phyloP scores from a whole-genome alignment of 1,284 basidiomycete species.

The Caloboletus firmus region DNA sequence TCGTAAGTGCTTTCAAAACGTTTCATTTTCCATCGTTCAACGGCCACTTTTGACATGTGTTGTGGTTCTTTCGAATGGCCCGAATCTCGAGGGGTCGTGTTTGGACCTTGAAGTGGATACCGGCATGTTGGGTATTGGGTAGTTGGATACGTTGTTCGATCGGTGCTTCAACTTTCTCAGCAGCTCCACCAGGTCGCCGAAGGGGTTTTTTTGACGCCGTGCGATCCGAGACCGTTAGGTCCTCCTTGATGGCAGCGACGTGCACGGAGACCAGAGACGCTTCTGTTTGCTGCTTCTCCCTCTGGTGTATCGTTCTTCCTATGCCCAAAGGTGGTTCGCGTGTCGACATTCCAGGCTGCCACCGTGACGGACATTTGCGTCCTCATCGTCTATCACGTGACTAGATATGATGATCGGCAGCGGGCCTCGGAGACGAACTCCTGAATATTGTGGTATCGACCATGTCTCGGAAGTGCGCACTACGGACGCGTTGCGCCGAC shows the following conservation, averaged over 20 bases:
- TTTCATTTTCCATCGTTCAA: neutral
- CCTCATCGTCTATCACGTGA: neutral
- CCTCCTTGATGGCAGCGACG: neutral
- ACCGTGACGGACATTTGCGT: neutral
- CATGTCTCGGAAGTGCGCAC: neutral
- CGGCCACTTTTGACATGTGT: neutral
- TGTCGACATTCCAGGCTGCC: neutral
- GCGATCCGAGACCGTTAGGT: neutral
- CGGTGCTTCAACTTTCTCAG: neutral
- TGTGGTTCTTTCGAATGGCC: neutral
- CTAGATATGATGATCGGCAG: neutral
- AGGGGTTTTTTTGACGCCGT: neutral
- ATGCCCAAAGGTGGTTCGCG: neutral
- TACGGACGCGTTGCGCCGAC: neutral
- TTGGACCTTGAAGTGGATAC: neutral
- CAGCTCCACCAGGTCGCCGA: neutral
- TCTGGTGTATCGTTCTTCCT: neutral
- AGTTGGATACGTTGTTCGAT: neutral
- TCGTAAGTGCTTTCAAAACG: neutral
- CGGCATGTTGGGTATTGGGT: too few species aligned
- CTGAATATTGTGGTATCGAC: slow-evolving; percentile 3
- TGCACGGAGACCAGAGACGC: neutral
- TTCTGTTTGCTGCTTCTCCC: neutral
- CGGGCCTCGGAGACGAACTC: slow-evolving; percentile 1
- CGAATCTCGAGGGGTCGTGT: neutral